Evolutionary conservation across 257 asterid genomes (phyloP), one percentile per base, ranked within the genome.

Genomic region (Penstemon barbatus): DNA sequence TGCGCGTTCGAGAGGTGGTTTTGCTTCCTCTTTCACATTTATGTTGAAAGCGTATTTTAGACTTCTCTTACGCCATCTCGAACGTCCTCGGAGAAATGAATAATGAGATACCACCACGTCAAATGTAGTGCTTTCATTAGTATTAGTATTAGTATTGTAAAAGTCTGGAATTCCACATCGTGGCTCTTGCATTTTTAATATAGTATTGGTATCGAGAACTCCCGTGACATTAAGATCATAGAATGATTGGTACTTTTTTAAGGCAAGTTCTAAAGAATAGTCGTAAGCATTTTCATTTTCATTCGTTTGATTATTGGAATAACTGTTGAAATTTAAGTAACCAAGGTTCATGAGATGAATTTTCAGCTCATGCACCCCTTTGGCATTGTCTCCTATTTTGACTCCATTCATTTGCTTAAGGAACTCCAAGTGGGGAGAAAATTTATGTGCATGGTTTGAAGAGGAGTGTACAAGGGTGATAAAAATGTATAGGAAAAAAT

Each of bases 401-500:
- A 50, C 6, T 0, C 13, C 55, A 50, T 18, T 9, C 8, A 50
- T 11, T 3, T 6, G 8, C 15, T 50, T 6, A 0, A 50, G 55
- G 13, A 44, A 44, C 8, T 44, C 49, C 10, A 44, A 44, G 49
- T 0, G 49, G 49, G 49, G 10, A 1, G 49, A 44, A 44, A 9
- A 13, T 5, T 1, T 1, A 38, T 61, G 66, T 44, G 78, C 71
- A 53, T 44, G 39, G n/a, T 41, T 40, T n/a, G 52, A 44, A 57
- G 41, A 9, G 1, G 49, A 9, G 7, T 44, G 49, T 6, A 44
- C 3, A 44, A 44, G 10, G 49, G 10, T 64, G 56, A 44, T 25
- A 13, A 59, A 60, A 59, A 38, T 58, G 67, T 37, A 13, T 3
- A 64, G n/a, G 5, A 69, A 15, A 48, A 58, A 40, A 9, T 38